Conservation (phyloP, 2,329 filamentous ascomycete species). For the Diaporthe sp. region DNA sequence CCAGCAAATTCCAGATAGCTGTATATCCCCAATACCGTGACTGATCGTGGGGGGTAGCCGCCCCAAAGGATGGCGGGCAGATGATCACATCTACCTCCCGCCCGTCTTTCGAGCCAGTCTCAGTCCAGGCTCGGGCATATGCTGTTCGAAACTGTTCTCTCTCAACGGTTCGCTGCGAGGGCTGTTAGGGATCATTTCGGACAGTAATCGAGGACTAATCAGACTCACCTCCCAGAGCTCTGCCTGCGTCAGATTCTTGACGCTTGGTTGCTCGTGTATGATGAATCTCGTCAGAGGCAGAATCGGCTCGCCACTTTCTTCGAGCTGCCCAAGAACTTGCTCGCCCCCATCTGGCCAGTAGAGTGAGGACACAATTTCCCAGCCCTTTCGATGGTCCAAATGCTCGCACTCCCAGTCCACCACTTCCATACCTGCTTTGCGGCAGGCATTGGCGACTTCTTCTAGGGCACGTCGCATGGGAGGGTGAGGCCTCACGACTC, state of each 20-base stretch:
- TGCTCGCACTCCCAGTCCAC: conserved; percentile 39
- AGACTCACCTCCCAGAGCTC: background rate
- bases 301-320: conserved; percentile 42
- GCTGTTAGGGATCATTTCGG: background rate
- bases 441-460: conserved; percentile 35
- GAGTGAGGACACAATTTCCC: conserved; percentile 36
- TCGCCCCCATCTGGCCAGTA: conserved; percentile 43
- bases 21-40: conserved; percentile 44
- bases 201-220: background rate
- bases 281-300: conserved; percentile 41
- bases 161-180: conserved; percentile 38
- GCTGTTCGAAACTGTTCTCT: conserved; percentile 33
- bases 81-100: conserved; percentile 42
- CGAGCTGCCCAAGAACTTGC: conserved; percentile 33
- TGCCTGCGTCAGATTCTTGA: background rate
- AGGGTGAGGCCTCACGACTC: conserved; percentile 40
- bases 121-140: conserved; percentile 31
- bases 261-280: conserved; percentile 34
- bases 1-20: conserved; percentile 46
- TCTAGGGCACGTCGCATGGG: conserved; percentile 39
- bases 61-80: conserved; percentile 41
- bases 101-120: conserved; percentile 35
- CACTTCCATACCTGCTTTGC: conserved; percentile 38
- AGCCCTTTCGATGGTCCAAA: conserved; percentile 37
- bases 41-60: conserved; percentile 37